Base-by-base conservation (phyloP, 1,284 basidiomycete genomes). In the Pisolithus thermaeus region DNA sequence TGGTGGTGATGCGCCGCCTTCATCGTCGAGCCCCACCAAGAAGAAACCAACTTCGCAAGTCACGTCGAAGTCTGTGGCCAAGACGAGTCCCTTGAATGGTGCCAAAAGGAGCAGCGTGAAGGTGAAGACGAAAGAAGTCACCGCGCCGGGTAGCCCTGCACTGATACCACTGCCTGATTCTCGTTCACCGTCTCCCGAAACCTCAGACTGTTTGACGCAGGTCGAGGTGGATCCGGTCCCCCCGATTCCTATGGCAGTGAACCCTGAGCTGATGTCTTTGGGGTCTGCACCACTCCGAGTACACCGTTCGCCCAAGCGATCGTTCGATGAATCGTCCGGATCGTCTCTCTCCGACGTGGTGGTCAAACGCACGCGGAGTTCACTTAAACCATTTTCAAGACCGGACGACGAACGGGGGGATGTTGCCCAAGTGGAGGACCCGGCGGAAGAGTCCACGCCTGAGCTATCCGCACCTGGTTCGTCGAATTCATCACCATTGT, bases 291-390 rank as follows among this genome's bases (percentile, higher is more conserved):
- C 57, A 62, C 56, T 61, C 30, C 66, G 73, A 45, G 55, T 67
- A 56, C 69, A 73, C 53, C 65, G 66, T 41, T 82, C 80, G 11
- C 85, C 84, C 25, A 87, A 87, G 66, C 77, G 84, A 35, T 75
- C 82, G 0, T 84, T 86, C 58, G 83, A 85, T 57, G 81, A 84
- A 57, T 78, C 79, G 0, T 77, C 76, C 0, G 76, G 73, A 2
- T 70, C 71, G 14, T 73, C 73, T 4, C 60, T 74, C 49, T 75
- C 74, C 1, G 73, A 75, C 53, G 64, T 69, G 27, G 64, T 67
- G 20, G 70, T 73, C 3, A 77, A 79, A 61, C 70, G 77, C 35
- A 71, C 71, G 20, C 69, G 72, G 48, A 67, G 66, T 52, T 56
- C 63, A 14, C 50, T 53, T 11, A 54, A 55, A 45, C 40, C 63